Evolutionary conservation across 768 basidiomycete species (phyloP), one percentile per base, ranked within the genome.

Genomic region (Tricholoma hemisulphureum): DNA sequence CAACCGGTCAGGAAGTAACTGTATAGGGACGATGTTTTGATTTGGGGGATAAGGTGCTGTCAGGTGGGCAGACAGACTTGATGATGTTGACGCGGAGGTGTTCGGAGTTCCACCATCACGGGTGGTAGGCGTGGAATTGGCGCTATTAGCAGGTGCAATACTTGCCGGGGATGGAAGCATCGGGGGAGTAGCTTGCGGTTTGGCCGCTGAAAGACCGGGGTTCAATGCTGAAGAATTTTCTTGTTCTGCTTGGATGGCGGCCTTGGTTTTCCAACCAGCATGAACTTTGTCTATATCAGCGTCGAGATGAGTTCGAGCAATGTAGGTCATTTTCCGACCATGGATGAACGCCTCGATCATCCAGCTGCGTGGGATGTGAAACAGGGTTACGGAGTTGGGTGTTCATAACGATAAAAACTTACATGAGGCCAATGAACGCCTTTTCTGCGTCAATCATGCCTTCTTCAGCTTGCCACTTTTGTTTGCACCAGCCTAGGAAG

Each of bases 131-230:
- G 89, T 92, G 13, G 89, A 91, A 62, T 88, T 89, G 53, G 88
- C 83, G 64, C 89, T 92, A 63, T 79, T 85, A 6, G 83, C 76
- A 14, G 86, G 77, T 11, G 78, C 83, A 57, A 86, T 85, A 67
- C 86, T 88, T 9, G 85, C 88, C 2, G 88, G 88, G 32, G 89
- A 91, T 34, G 89, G 90, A 45, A 91, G 83, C 90, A 90, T 90
- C 29, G 84, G 83, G 29, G 88, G 88, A 0, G 86, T 85, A 6
- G 71, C 66, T 53, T 79, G 74, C 6, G 72, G 67, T 62, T 77
- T 80, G 57, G 72, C 66, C 59, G 67, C 70, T 11, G 70, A 58
- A 58, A 71, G 67, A 50, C 67, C 63, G 43, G 69, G 58, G 57
- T 64, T 69, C 46, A 69, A 61, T 10, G 60, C 65, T 34, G 67